These are phyloP conservation scores for Picochlorum sp. DNA, from an alignment of 139 green algal species.

Conservation along the genomic window DNA sequence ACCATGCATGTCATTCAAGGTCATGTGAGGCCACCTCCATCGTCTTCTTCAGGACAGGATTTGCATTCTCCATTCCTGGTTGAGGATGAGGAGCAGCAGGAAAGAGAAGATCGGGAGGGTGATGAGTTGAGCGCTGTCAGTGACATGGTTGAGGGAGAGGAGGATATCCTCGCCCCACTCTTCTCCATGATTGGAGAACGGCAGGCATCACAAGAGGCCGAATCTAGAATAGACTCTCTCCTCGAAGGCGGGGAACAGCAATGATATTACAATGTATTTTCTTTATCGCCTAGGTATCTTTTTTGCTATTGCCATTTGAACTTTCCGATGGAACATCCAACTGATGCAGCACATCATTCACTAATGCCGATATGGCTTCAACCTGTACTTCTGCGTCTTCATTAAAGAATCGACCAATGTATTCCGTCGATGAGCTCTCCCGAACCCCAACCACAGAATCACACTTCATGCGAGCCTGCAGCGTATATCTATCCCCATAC, in stretches of 20 bases:
- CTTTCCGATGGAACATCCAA: background rate
- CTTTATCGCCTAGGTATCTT: background rate
- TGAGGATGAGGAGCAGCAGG: too few species aligned
- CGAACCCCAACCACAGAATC: conserved; percentile 22
- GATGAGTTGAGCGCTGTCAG: too few species aligned
- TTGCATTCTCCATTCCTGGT: too few species aligned
- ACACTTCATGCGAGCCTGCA: conserved; percentile 23
- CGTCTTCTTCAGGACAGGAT: too few species aligned
- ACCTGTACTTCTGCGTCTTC: conserved; percentile 21
- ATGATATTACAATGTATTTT: background rate
- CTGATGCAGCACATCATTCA: background rate
- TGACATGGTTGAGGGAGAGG: too few species aligned
- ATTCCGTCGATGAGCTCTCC: conserved; percentile 3
- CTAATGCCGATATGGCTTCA: background rate
- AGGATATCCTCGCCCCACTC: too few species aligned
- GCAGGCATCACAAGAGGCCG: too few species aligned
- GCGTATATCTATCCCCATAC: conserved; percentile 32
- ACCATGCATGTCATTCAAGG: background rate
- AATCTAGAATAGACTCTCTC: too few species aligned
- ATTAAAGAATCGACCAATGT: conserved; percentile 39
- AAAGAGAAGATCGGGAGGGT: too few species aligned
- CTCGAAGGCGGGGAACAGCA: background rate
- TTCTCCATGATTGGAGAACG: too few species aligned
- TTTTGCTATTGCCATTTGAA: conserved; percentile 4
- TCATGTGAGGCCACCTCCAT: background rate